Conservation (phyloP, 768 basidiomycete genomes). For the Rossbeevera mucosa region DNA sequence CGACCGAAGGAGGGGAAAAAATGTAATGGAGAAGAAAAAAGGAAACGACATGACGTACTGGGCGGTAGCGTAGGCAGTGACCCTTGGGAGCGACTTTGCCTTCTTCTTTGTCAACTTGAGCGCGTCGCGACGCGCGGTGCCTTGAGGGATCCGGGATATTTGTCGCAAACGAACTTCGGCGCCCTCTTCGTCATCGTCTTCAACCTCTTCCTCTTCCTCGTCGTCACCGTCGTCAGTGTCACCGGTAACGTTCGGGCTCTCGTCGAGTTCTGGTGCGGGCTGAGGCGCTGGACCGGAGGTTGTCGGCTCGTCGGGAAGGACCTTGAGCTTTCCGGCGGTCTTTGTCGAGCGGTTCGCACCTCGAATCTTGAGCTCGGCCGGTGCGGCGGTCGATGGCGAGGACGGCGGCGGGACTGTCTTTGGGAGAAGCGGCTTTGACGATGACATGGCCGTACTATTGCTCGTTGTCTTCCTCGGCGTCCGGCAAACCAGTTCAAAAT, state of each 20-base stretch:
- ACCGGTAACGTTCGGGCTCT: slow-evolving; percentile 45
- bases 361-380: slow-evolving; percentile 50
- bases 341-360: slow-evolving; percentile 79
- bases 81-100: slow-evolving; percentile 84
- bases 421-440: slow-evolving; percentile 30
- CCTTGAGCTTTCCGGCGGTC: slow-evolving; percentile 81
- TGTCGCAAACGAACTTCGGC: slow-evolving; percentile 61
- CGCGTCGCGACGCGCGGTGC: slow-evolving; percentile 89
- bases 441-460: slow-evolving; percentile 20
- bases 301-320: slow-evolving; percentile 81
- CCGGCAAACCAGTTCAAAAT: slow-evolving; percentile 13
- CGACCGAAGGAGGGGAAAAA: not conserved
- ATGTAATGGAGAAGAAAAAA: not conserved
- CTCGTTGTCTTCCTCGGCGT: slow-evolving; percentile 16
- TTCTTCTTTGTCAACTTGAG: slow-evolving; percentile 89
- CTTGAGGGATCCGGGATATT: slow-evolving; percentile 89
- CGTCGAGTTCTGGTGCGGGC: slow-evolving; percentile 30
- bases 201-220: slow-evolving; percentile 49
- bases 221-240: slow-evolving; percentile 74
- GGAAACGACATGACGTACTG: slow-evolving; percentile 43
- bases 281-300: slow-evolving; percentile 32
- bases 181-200: slow-evolving; percentile 48
- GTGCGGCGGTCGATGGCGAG: slow-evolving; percentile 4
- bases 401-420: slow-evolving; percentile 23
- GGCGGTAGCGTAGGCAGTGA: slow-evolving; percentile 95